phyloP scores from a whole-genome alignment of 768 basidiomycete species.

The Panaeolus papilionaceus region DNA sequence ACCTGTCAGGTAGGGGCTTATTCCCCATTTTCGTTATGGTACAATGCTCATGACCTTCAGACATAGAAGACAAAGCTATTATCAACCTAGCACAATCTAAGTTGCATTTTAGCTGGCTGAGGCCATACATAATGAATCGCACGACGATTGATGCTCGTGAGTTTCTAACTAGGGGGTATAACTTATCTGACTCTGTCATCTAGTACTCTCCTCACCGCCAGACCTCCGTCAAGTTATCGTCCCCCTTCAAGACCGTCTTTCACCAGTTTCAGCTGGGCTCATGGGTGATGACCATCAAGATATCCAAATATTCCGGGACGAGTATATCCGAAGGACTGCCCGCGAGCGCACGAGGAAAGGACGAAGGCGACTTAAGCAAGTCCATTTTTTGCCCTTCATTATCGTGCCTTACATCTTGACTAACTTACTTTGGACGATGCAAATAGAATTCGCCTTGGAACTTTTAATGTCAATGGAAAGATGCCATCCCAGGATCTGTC shows the following conservation, averaged over 20 bases:
- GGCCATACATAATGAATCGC: constrained; percentile 43
- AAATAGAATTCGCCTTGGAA: constrained; percentile 70
- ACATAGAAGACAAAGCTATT: constrained; percentile 28
- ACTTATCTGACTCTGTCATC: not conserved
- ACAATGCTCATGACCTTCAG: constrained; percentile 20
- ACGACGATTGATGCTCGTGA: constrained; percentile 37
- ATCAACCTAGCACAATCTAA: constrained; percentile 37
- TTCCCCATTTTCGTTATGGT: not conserved
- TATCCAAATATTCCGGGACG: constrained; percentile 61
- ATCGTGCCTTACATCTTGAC: not conserved
- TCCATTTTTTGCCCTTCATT: constrained; percentile 8
- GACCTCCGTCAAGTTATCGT: constrained; percentile 60
- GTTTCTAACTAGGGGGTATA: constrained; percentile 20
- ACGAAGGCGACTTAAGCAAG: constrained; percentile 39
- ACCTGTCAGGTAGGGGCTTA: constrained; percentile 47
- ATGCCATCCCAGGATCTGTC: constrained; percentile 75
- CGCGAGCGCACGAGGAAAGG: constrained; percentile 41
- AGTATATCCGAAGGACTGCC: constrained; percentile 63
- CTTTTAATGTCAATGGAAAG: constrained; percentile 88
- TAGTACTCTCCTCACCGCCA: constrained; percentile 51
- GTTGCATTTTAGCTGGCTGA: constrained; percentile 52
- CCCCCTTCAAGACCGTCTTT: constrained; percentile 61
- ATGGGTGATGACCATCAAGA: constrained; percentile 68
- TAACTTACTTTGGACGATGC: constrained; percentile 1
- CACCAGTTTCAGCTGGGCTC: constrained; percentile 64